Percentiles rank a stretch among this genome's conserved stretches.
Conservation (phyloP, 805 yeast genomes). For the Schwanniomyces pseudopolymorphus region DNA sequence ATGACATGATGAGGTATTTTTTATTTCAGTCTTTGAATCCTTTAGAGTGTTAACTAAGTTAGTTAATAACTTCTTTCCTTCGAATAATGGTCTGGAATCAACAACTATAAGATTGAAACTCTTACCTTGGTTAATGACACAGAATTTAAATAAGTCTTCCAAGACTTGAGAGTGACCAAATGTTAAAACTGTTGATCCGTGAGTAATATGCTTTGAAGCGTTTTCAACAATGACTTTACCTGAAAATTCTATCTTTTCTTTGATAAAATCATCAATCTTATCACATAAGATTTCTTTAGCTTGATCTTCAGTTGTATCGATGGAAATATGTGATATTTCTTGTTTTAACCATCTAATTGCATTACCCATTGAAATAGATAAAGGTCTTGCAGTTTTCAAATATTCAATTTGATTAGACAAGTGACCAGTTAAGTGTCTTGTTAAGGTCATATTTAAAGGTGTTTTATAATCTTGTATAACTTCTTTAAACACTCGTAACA, state of each 20-base stretch:
- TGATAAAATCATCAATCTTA: conserved; percentile 75
- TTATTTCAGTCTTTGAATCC: conserved; percentile 7
- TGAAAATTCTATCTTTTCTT: conserved; percentile 81
- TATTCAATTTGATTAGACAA: conserved; percentile 91
- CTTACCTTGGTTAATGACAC: conserved; percentile 58
- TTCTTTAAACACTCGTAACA: conserved; percentile 79
- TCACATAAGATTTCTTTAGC: conserved; percentile 67
- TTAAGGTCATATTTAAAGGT: conserved; percentile 80
- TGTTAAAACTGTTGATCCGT: conserved; percentile 79
- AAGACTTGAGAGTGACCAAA: conserved; percentile 88
- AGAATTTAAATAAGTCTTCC: conserved; percentile 67
- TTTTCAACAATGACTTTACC: conserved; percentile 78
- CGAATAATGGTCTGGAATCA: conserved; percentile 92
- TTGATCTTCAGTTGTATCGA: conserved; percentile 62
- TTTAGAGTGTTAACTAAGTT: conserved; percentile 50
- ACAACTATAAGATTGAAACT: conserved; percentile 78
- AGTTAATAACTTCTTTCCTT: conserved; percentile 78
- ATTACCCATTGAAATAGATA: conserved; percentile 94
- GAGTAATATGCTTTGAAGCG: conserved; percentile 73
- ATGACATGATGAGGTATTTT: conserved; percentile 4
- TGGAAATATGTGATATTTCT: conserved; percentile 78
- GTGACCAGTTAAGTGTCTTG: conserved; percentile 85
- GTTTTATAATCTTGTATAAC: conserved; percentile 81
- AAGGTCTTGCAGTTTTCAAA: conserved; percentile 85
- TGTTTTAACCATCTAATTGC: conserved; percentile 97